A percentile compares a stretch with the other conserved stretches of the same genome.
phyloP scores from a whole-genome alignment of 2,329 filamentous ascomycete species.

The Acrodontium crateriforme region DNA sequence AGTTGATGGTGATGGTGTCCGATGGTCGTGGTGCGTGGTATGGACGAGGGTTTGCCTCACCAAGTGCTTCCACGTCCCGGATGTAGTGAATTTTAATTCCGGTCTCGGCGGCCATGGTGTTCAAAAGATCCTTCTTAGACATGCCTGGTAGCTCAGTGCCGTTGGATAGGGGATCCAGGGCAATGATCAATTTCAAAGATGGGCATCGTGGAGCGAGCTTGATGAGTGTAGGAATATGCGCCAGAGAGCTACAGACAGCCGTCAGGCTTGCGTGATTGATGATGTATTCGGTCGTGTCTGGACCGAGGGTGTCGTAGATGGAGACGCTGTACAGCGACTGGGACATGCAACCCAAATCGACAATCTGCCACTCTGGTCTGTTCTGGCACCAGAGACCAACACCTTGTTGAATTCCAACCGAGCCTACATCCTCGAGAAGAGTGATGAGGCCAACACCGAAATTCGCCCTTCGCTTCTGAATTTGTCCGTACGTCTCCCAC shows the following conservation, averaged over 20 bases:
- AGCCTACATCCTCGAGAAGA: constrained; percentile 59
- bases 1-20: constrained; percentile 81
- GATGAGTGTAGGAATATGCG: constrained; percentile 67
- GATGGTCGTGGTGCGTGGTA: constrained; percentile 58
- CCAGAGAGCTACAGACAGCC: constrained; percentile 64
- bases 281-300: constrained; percentile 86
- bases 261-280: constrained; percentile 73
- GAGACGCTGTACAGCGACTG: constrained; percentile 84
- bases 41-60: constrained; percentile 53
- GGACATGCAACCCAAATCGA: constrained; percentile 73
- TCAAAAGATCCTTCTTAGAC: constrained; percentile 68
- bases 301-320: constrained; percentile 88
- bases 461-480: constrained; percentile 67
- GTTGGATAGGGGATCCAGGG: constrained; percentile 65
- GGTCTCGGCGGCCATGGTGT: constrained; percentile 56
- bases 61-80: constrained; percentile 66
- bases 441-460: constrained; percentile 76
- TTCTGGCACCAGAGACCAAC: constrained; percentile 81
- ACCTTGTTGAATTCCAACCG: constrained; percentile 53
- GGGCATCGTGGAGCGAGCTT: constrained; percentile 69
- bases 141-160: constrained; percentile 58
- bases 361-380: constrained; percentile 77
- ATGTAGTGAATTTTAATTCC: constrained; percentile 72
- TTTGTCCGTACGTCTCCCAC: constrained; percentile 71
- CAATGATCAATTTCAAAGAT: constrained; percentile 74